A percentile compares a stretch with the other conserved stretches of the same genome.
Conservation (phyloP, 768 basidiomycete genomes). For the Mrakia gelida region DNA sequence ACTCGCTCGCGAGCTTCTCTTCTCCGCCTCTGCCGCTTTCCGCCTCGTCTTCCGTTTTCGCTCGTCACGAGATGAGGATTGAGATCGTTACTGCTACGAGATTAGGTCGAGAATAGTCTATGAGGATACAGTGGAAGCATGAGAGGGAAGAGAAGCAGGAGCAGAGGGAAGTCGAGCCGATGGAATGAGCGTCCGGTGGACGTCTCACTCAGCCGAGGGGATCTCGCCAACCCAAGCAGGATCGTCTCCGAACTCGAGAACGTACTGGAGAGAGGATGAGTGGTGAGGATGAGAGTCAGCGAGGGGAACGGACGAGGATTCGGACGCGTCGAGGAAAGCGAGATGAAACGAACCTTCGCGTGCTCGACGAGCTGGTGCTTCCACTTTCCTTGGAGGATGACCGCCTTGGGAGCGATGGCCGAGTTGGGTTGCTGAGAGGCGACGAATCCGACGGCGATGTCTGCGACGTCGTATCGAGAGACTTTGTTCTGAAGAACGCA, state of each 20-base stretch:
- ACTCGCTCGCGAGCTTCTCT: too few species aligned
- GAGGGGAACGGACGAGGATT: too few species aligned
- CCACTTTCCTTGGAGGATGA: conserved; percentile 56
- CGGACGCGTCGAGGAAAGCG: not conserved
- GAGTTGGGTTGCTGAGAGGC: conserved; percentile 37
- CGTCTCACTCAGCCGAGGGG: conserved; percentile 2
- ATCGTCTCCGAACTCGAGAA: conserved; percentile 21
- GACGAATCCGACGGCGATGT: conserved; percentile 43
- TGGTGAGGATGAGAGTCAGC: not conserved
- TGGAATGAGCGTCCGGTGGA: not conserved
- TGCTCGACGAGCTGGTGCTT: conserved; percentile 62
- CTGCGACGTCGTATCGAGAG: conserved; percentile 44
- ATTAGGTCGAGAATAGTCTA: not conserved
- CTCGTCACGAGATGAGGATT: too few species aligned
- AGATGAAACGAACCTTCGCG: conserved; percentile 43
- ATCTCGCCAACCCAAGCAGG: conserved; percentile 27
- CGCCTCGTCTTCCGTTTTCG: too few species aligned
- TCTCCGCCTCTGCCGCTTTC: too few species aligned
- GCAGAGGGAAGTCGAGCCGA: not conserved
- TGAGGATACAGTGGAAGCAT: not conserved
- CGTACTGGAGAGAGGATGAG: conserved; percentile 19
- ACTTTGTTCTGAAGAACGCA: conserved; percentile 37
- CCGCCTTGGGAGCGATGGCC: conserved; percentile 52
- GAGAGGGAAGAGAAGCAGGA: not conserved
- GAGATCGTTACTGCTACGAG: not conserved